These are phyloP conservation scores for Aspergillus sparsus DNA, from an alignment of 495 filamentous ascomycete species.

Conservation along the genomic window DNA sequence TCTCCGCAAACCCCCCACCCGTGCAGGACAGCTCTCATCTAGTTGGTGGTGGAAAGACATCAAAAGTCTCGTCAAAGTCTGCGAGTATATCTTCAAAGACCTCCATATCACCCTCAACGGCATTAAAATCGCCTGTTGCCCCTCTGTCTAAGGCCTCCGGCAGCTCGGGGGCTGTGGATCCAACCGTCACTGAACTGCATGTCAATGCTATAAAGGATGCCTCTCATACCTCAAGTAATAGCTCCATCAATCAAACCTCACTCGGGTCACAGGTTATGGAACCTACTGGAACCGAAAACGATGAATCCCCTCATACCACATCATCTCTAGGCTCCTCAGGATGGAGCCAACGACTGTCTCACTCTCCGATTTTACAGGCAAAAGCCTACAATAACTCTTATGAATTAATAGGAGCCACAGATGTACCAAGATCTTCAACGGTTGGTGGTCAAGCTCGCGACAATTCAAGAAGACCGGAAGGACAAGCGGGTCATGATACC, in stretches of 20 bases:
- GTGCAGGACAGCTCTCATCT: slow-evolving; percentile 39
- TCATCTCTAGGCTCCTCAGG: slow-evolving; percentile 36
- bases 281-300: slow-evolving; percentile 35
- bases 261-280: slow-evolving; percentile 33
- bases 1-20: slow-evolving; percentile 33
- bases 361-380: slow-evolving; percentile 38
- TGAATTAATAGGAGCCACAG: slow-evolving; percentile 26
- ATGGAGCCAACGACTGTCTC: slow-evolving; percentile 32
- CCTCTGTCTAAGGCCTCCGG: slow-evolving; percentile 51
- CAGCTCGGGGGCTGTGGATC: slow-evolving; percentile 37
- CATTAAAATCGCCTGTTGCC: slow-evolving; percentile 36
- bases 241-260: slow-evolving; percentile 34
- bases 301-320: slow-evolving; percentile 33
- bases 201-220: slow-evolving; percentile 56
- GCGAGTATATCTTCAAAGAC: slow-evolving; percentile 55
- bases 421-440: slow-evolving; percentile 25
- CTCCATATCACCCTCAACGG: slow-evolving; percentile 47
- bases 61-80: slow-evolving; percentile 56
- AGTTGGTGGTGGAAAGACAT: slow-evolving; percentile 45
- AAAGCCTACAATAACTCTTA: slow-evolving; percentile 31
- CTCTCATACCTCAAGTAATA: slow-evolving; percentile 38
- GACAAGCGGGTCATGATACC: slow-evolving; percentile 30
- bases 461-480: slow-evolving; percentile 32
- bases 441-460: slow-evolving; percentile 28
- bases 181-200: slow-evolving; percentile 56